Evolutionary conservation across 257 asterid genomes (phyloP), one percentile per base, ranked within the genome.

Genomic region (Solanum pimpinellifolium): DNA sequence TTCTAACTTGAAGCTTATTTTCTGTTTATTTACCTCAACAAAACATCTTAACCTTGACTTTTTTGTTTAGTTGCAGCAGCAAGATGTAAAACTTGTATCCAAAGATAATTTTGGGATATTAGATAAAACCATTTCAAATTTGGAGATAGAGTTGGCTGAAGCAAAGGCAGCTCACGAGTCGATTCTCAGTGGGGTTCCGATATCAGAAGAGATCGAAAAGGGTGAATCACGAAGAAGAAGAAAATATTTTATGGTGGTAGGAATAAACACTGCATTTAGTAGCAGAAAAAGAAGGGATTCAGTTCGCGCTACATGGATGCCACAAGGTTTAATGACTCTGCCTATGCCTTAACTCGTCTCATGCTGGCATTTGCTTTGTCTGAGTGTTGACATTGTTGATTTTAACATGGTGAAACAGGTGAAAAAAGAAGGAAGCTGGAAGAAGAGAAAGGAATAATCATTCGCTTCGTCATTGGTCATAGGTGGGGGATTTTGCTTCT

Each of bases 221-320:
- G 82, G 77, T 85, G 93, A 87, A 62, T 90, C 92, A 3, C 52
- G 87, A 9, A 70, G 66, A 29, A 92, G 59, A 88, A 91, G 93
- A 81, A 96, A 96, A 56, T 92, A 94, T 84, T 91, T 96, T 69
- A 91, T 95, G 97, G 98, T 96, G 47, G 85, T 96, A 70, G 98
- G 99, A 52, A 86, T 96, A 31, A 96, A 96, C 72, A 96, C 99
- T 7, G 99, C 98, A 4, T 96, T 96, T 88, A 96, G 99, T 90
- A 96, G 99, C 92, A 88, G 99, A 11, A 95, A 94, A 90, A 90
- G 98, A 88, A 92, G 99, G 88, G 99, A 96, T 86, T 95, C 99
- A 7, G 92, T 96, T 87, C 99, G 98, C 16, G 92, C 95, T 46
- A 96, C 98, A 9, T 96, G 99, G 99, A 94, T 95, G 98, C 98